Conservation (phyloP, 306 rosid species). For the Malus sieversii region DNA sequence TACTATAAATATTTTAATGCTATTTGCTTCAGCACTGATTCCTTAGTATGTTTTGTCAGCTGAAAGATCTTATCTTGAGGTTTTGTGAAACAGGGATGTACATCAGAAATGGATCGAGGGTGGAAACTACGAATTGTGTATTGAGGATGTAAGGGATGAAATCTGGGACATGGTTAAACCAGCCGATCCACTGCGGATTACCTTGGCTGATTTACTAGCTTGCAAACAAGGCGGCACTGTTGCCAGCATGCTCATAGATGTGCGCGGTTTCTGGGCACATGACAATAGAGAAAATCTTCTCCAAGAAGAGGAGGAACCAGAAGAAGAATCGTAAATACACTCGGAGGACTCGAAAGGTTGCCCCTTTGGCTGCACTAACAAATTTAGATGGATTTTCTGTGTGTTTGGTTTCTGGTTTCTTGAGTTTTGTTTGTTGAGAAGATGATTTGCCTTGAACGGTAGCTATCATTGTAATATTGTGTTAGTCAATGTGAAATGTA, state of each 20-base stretch:
- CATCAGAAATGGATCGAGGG: slow-evolving; percentile 99
- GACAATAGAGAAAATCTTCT: slow-evolving; percentile 99
- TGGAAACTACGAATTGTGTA: slow-evolving; percentile 94
- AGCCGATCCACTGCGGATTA: slow-evolving; percentile 59
- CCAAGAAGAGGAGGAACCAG: slow-evolving; percentile 98
- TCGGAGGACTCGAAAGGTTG: background rate
- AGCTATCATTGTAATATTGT: slow-evolving; percentile 12
- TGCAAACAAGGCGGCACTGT: slow-evolving; percentile 99
- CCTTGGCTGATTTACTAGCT: slow-evolving; percentile 65
- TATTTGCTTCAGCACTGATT: background rate
- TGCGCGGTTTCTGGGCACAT: slow-evolving; percentile 99
- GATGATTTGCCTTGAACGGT: background rate
- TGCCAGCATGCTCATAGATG: slow-evolving; percentile 96
- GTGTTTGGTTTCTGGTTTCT: background rate
- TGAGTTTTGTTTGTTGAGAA: background rate
- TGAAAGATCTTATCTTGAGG: background rate
- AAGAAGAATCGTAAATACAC: slow-evolving; percentile 59
- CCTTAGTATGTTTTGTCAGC: background rate
- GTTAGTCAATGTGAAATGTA: slow-evolving; percentile 1
- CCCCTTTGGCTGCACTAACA: slow-evolving; percentile 23
- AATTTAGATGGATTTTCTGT: background rate
- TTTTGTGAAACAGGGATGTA: slow-evolving; percentile 65
- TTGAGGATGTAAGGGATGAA: slow-evolving; percentile 96
- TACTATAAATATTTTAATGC: background rate
- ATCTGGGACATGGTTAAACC: slow-evolving; percentile 99